These are phyloP conservation scores for Trichoderma semiorbis DNA, from an alignment of 2,329 filamentous ascomycete genomes.

Conservation along the genomic window DNA sequence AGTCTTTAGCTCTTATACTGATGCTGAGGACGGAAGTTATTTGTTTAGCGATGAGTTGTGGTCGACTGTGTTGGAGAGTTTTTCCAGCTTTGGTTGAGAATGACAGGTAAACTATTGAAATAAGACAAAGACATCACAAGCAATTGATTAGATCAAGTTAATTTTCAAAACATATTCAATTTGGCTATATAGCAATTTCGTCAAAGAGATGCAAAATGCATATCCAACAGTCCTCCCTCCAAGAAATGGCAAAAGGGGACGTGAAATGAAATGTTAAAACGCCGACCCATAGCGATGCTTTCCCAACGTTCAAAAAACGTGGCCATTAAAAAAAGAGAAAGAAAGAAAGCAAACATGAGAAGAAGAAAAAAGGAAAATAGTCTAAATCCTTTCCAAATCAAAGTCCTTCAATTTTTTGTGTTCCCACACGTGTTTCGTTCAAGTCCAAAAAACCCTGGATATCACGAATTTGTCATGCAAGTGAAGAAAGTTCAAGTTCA, in stretches of 20 bases:
- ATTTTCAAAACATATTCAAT: slow-evolving; percentile 13
- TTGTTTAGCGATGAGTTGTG: slow-evolving; percentile 2
- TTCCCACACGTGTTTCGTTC: background rate
- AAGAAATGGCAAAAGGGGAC: background rate
- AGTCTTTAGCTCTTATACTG: background rate
- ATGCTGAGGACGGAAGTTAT: background rate
- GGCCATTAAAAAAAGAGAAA: background rate
- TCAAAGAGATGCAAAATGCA: background rate
- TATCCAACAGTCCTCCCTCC: background rate
- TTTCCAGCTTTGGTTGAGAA: background rate
- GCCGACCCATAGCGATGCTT: slow-evolving; percentile 13
- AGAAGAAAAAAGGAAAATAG: background rate
- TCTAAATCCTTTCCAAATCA: slow-evolving; percentile 12
- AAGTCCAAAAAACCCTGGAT: background rate
- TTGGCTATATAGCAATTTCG: slow-evolving; percentile 15
- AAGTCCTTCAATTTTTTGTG: background rate
- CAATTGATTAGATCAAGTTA: background rate
- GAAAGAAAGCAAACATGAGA: background rate
- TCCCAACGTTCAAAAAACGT: slow-evolving; percentile 1
- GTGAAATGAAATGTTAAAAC: background rate
- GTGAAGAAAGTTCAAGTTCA: background rate
- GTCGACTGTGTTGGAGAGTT: background rate
- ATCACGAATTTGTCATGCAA: slow-evolving; percentile 1
- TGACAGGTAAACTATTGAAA: background rate
- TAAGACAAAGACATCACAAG: background rate